Percentiles rank a stretch among this genome's conserved stretches.
phyloP scores from a whole-genome alignment of 106 monocot genomes.

The Dendrobium officinale region DNA sequence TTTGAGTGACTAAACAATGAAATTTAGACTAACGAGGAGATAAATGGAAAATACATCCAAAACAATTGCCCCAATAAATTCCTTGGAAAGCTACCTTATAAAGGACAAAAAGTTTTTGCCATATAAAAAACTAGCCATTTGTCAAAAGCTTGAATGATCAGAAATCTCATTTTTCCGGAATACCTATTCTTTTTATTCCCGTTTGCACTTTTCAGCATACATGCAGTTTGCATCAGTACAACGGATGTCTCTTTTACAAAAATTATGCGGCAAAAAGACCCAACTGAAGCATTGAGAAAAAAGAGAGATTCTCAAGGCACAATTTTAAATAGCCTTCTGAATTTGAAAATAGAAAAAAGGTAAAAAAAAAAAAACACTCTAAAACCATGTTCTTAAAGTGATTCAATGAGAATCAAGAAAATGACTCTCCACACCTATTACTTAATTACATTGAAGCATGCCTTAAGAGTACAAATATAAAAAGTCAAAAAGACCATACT shows the following conservation, averaged over 20 bases:
- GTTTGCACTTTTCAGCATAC: neutral
- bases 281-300: neutral
- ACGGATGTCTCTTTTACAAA: neutral
- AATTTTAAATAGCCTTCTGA: neutral
- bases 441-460: too few relatives aligned
- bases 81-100: neutral
- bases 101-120: neutral
- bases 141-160: neutral
- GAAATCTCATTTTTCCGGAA: neutral
- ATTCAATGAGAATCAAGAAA: neutral
- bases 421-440: too few relatives aligned
- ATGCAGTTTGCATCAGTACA: neutral
- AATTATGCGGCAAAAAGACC: neutral
- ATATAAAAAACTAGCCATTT: neutral
- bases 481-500: too few relatives aligned
- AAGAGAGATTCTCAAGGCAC: neutral
- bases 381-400: too few relatives aligned
- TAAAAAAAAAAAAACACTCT: neutral
- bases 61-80: neutral
- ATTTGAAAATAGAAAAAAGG: neutral
- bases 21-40: too few relatives aligned
- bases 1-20: too few relatives aligned
- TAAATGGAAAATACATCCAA: too few relatives aligned
- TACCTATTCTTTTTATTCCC: neutral
- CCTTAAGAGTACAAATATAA: too few relatives aligned